Evolutionary conservation across 2,329 filamentous ascomycete species (phyloP).

Genomic region (Cucurbitaria berberidis): DNA sequence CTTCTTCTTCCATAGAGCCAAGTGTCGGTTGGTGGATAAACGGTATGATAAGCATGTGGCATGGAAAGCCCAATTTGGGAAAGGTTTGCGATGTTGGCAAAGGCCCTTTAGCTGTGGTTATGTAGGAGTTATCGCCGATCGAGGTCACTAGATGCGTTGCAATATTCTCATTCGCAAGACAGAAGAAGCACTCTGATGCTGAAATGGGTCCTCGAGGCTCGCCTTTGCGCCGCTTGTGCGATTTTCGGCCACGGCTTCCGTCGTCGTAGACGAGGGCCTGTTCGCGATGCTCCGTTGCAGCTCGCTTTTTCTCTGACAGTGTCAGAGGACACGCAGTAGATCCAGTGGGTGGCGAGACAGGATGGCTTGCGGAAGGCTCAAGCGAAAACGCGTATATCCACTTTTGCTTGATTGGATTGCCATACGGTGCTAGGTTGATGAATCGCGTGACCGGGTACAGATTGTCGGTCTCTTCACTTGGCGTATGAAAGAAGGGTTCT

Average conservation of each 20-base stretch:
- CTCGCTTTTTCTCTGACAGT: slow-evolving; percentile 64
- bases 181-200: slow-evolving; percentile 91
- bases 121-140: slow-evolving; percentile 84
- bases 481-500: slow-evolving; percentile 83
- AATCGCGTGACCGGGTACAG: slow-evolving; percentile 77
- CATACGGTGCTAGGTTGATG: slow-evolving; percentile 82
- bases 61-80: slow-evolving; percentile 74
- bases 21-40: slow-evolving; percentile 81
- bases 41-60: slow-evolving; percentile 90
- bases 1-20: slow-evolving; percentile 66
- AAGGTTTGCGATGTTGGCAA: slow-evolving; percentile 76
- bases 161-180: slow-evolving; percentile 83
- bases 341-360: slow-evolving; percentile 68
- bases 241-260: slow-evolving; percentile 42
- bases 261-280: slow-evolving; percentile 48
- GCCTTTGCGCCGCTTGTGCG: slow-evolving; percentile 48
- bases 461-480: slow-evolving; percentile 57
- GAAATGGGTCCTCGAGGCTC: slow-evolving; percentile 44
- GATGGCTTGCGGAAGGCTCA: slow-evolving; percentile 65
- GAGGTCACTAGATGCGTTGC: slow-evolving; percentile 88
- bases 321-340: slow-evolving; percentile 78
- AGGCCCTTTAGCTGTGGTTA: slow-evolving; percentile 92
- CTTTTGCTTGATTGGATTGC: slow-evolving; percentile 78
- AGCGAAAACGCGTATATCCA: slow-evolving; percentile 74
- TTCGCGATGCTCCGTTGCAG: slow-evolving; percentile 46